These are phyloP conservation scores for Boletus edulis DNA, from an alignment of 768 basidiomycete species.

Conservation along the genomic window DNA sequence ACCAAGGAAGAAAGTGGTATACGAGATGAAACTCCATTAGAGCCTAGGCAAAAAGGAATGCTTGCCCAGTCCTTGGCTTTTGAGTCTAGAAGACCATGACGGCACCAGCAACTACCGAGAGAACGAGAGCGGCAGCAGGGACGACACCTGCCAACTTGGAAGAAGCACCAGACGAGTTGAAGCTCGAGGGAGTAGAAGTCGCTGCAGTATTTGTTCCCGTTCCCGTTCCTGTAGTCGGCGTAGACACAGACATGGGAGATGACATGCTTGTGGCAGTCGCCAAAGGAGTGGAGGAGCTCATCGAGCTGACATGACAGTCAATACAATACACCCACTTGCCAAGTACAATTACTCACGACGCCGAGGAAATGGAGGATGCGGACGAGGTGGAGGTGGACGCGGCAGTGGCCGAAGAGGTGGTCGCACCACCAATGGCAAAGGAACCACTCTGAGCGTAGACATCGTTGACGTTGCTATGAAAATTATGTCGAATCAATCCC, in stretches of 20 bases:
- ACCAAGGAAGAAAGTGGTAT: slow-evolving; percentile 16
- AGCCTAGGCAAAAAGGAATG: background rate
- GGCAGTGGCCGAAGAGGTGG: slow-evolving; percentile 2
- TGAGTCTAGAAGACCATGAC: slow-evolving; percentile 42
- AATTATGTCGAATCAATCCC: background rate
- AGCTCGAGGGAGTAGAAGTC: slow-evolving; percentile 20
- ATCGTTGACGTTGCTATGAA: slow-evolving; percentile 41
- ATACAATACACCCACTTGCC: accelerated
- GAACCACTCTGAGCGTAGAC: slow-evolving; percentile 37
- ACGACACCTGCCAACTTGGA: slow-evolving; percentile 34
- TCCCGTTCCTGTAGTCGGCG: background rate
- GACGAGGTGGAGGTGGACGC: slow-evolving; percentile 18
- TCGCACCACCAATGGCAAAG: slow-evolving; percentile 41
- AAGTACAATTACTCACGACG: slow-evolving; percentile 5
- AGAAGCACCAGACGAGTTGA: slow-evolving; percentile 28
- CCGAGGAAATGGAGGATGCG: background rate
- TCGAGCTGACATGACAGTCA: slow-evolving; percentile 3
- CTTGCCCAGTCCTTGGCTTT: background rate
- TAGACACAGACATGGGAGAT: background rate
- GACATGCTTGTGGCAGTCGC: slow-evolving; percentile 7
- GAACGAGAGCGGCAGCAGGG: slow-evolving; percentile 34
- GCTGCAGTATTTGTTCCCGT: slow-evolving; percentile 10
- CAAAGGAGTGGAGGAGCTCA: background rate
- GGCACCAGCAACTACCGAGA: slow-evolving; percentile 50
- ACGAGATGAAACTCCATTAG: slow-evolving; percentile 2